A percentile compares a stretch with the other conserved stretches of the same genome.
These are phyloP conservation scores for Drechslerella dactyloides DNA, from an alignment of 2,329 filamentous ascomycete species.

Conservation along the genomic window DNA sequence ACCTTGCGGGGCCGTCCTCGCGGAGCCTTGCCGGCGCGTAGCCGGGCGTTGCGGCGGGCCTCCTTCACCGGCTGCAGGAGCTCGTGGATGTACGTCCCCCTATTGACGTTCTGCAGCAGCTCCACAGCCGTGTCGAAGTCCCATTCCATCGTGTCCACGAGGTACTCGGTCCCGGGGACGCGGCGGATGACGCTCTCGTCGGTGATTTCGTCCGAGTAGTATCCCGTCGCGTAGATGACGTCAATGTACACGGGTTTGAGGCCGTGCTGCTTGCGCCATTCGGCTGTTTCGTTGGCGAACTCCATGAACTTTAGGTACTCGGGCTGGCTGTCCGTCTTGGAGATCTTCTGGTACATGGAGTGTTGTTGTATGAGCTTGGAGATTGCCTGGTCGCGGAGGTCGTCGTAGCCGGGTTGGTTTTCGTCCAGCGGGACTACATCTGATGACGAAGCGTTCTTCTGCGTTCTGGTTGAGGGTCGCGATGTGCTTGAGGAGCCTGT, in stretches of 20 bases:
- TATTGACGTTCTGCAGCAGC: constrained; percentile 44
- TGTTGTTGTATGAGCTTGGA: constrained; percentile 41
- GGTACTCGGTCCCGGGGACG: constrained; percentile 40
- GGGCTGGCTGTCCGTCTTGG: constrained; percentile 8
- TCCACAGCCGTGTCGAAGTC: constrained; percentile 44
- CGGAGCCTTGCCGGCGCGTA: constrained; percentile 17
- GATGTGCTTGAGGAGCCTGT: background rate
- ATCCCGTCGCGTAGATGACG: constrained; percentile 41
- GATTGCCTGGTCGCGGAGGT: constrained; percentile 47
- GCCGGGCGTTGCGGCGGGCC: constrained; percentile 29
- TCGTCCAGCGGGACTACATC: constrained; percentile 42
- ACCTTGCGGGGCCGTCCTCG: constrained; percentile 36
- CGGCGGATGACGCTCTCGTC: constrained; percentile 31
- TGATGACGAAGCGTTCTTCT: constrained; percentile 19
- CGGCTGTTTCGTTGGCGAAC: constrained; percentile 33
- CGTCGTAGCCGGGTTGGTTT: constrained; percentile 46
- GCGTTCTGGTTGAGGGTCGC: constrained; percentile 3
- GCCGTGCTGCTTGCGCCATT: constrained; percentile 39
- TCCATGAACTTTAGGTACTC: constrained; percentile 41
- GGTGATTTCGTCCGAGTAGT: constrained; percentile 35
- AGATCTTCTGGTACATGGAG: constrained; percentile 37
- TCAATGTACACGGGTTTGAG: constrained; percentile 44
- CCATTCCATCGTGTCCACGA: constrained; percentile 44
- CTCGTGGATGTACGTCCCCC: constrained; percentile 42
- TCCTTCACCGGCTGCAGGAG: constrained; percentile 45